A percentile compares a stretch with the other conserved stretches of the same genome.
Conservation (phyloP, 2,329 filamentous ascomycete species). For the Fusarium succisae region DNA sequence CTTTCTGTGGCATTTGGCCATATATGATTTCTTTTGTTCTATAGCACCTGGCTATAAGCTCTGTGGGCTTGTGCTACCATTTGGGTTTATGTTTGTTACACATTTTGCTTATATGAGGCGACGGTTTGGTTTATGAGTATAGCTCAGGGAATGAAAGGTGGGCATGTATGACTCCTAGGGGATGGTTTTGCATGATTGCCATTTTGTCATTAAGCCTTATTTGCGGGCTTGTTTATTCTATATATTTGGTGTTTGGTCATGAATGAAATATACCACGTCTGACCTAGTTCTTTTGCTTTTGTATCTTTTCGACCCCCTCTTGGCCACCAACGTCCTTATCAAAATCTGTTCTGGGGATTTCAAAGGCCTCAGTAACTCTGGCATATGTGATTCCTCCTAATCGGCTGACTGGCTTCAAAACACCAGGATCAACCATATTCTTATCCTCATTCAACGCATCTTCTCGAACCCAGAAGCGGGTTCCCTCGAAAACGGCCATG, state of each 20-base stretch:
- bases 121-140: slow-evolving; percentile 9
- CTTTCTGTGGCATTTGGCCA: slow-evolving; percentile 2
- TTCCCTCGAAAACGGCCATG: slow-evolving; percentile 82
- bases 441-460: slow-evolving; percentile 85
- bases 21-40: slow-evolving; percentile 26
- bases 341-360: slow-evolving; percentile 73
- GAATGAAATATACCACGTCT: slow-evolving; percentile 15
- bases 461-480: slow-evolving; percentile 87
- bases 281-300: slow-evolving; percentile 30
- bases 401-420: slow-evolving; percentile 79
- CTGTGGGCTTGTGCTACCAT: slow-evolving; percentile 10
- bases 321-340: slow-evolving; percentile 60
- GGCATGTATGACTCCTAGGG: neutral
- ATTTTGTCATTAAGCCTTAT: neutral
- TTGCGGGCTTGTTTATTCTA: slow-evolving; percentile 4
- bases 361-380: slow-evolving; percentile 73
- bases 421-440: slow-evolving; percentile 77
- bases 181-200: neutral
- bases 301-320: slow-evolving; percentile 66
- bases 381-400: slow-evolving; percentile 89
- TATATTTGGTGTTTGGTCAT: slow-evolving; percentile 5
- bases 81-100: slow-evolving; percentile 1
- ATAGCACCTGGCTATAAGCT: slow-evolving; percentile 10
- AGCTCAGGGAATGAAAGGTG: neutral
- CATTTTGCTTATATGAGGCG: neutral